Evolutionary conservation across 768 basidiomycete species (phyloP).

Genomic region (Boletellus ananiceps): DNA sequence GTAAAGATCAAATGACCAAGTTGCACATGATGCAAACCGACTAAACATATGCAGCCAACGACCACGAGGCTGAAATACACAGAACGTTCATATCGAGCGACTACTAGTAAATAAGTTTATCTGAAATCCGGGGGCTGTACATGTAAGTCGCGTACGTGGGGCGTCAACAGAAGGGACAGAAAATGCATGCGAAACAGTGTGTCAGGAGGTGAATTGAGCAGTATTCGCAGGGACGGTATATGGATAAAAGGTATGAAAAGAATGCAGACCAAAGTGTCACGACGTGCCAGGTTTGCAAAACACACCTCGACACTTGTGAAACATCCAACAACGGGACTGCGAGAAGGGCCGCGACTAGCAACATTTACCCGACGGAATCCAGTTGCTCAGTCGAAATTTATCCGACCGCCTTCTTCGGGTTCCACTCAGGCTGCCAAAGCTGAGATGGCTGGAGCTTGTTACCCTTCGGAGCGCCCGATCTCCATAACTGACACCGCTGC

Average conservation of each 20-base stretch:
- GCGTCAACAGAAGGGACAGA: conserved; percentile 8
- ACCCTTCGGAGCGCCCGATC: conserved; percentile 89
- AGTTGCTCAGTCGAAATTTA: conserved; percentile 55
- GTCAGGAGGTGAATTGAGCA: conserved; percentile 3
- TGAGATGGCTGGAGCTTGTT: conserved; percentile 84
- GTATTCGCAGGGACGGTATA: conserved; percentile 16
- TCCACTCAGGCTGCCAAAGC: conserved; percentile 79
- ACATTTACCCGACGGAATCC: conserved; percentile 62
- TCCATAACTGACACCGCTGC: conserved; percentile 94
- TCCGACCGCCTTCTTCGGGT: conserved; percentile 54
- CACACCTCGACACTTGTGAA: conserved; percentile 11
- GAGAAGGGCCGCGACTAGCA: conserved; percentile 41
- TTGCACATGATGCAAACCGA: not conserved
- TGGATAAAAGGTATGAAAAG: conserved; percentile 24
- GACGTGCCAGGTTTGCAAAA: conserved; percentile 2
- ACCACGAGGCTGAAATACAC: conserved; percentile 6
- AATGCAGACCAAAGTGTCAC: conserved; percentile 7
- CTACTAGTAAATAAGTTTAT: conserved; percentile 16
- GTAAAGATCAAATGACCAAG: not conserved
- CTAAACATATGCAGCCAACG: not conserved
- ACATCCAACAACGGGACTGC: not conserved
- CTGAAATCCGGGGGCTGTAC: too few relatives aligned
- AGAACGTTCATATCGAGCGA: conserved; percentile 18
- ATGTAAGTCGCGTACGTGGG: too few relatives aligned
- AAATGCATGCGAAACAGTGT: conserved; percentile 11